A percentile compares a stretch with the other conserved stretches of the same genome.
phyloP scores from a whole-genome alignment of 2,329 filamentous ascomycete species.

The Trichophyton simii region DNA sequence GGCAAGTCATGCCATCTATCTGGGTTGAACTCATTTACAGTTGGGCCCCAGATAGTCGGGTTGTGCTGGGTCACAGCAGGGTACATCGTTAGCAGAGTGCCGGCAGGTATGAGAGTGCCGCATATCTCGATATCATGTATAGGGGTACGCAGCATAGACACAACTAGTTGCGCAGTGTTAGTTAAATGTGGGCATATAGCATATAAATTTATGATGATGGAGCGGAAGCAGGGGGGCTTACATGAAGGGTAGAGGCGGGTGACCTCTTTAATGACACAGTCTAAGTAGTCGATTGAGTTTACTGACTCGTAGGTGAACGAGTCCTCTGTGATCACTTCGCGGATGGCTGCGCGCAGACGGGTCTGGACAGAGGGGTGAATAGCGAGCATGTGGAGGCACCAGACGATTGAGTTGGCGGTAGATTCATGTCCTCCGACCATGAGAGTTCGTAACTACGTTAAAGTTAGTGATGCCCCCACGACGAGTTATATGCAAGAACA shows the following conservation, averaged over 20 bases:
- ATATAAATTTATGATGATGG: too few relatives aligned
- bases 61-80: conserved; percentile 3
- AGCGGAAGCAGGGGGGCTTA: background rate
- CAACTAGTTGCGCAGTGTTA: background rate
- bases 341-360: background rate
- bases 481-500: background rate
- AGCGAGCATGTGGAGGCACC: conserved; percentile 2
- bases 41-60: background rate
- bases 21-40: conserved; percentile 3
- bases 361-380: conserved; percentile 1
- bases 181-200: background rate
- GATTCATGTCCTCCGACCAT: conserved; percentile 1
- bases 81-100: conserved; percentile 1
- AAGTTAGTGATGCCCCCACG: too few relatives aligned
- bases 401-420: background rate
- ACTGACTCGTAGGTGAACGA: background rate
- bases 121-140: conserved; percentile 1
- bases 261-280: conserved; percentile 5
- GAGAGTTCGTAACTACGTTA: background rate
- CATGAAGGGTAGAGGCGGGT: conserved; percentile 2
- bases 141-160: background rate
- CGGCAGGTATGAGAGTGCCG: background rate
- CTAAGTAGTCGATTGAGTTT: background rate
- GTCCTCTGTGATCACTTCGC: background rate
- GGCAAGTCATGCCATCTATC: conserved; percentile 3